Conservation (phyloP, 495 filamentous ascomycete species). For the Cercophora newfieldiana region DNA sequence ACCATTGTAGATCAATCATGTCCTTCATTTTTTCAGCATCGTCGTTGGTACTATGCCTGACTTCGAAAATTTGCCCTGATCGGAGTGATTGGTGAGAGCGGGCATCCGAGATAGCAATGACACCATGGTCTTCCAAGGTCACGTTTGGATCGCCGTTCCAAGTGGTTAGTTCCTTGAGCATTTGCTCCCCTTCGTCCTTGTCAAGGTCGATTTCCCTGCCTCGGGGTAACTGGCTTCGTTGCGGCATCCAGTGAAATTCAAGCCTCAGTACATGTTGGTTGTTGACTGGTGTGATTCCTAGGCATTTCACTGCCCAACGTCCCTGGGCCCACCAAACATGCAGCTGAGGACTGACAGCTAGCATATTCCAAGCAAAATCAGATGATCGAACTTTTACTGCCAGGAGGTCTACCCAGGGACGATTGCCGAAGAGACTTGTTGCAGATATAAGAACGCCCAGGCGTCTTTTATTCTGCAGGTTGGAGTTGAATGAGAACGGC, state of each 20-base stretch:
- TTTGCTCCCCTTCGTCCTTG: constrained; percentile 6
- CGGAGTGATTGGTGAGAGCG: constrained; percentile 12
- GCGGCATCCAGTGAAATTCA: constrained; percentile 9
- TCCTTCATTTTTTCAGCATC: constrained; percentile 13
- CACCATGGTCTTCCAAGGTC: constrained; percentile 4
- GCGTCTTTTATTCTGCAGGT: constrained; percentile 4
- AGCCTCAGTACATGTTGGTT: constrained; percentile 7
- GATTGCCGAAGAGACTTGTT: not conserved
- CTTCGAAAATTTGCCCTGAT: constrained; percentile 8
- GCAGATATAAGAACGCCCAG: not conserved
- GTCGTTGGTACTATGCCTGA: constrained; percentile 9
- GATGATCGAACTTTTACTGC: constrained; percentile 1
- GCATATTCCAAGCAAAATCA: constrained; percentile 7
- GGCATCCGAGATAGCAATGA: constrained; percentile 8
- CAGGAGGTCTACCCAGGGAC: not conserved
- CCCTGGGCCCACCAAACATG: constrained; percentile 2
- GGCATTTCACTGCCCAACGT: constrained; percentile 6
- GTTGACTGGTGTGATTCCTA: constrained; percentile 5
- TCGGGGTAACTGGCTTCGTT: constrained; percentile 8
- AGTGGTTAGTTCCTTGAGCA: constrained; percentile 8
- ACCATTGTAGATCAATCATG: constrained; percentile 10
- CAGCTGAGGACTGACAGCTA: constrained; percentile 6
- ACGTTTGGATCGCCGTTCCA: constrained; percentile 6
- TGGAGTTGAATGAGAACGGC: constrained; percentile 3
- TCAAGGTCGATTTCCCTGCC: constrained; percentile 9